A percentile compares a stretch with the other conserved stretches of the same genome.
These are phyloP conservation scores for Rhodotorula diobovata DNA, from an alignment of 768 basidiomycete genomes.

Conservation along the genomic window DNA sequence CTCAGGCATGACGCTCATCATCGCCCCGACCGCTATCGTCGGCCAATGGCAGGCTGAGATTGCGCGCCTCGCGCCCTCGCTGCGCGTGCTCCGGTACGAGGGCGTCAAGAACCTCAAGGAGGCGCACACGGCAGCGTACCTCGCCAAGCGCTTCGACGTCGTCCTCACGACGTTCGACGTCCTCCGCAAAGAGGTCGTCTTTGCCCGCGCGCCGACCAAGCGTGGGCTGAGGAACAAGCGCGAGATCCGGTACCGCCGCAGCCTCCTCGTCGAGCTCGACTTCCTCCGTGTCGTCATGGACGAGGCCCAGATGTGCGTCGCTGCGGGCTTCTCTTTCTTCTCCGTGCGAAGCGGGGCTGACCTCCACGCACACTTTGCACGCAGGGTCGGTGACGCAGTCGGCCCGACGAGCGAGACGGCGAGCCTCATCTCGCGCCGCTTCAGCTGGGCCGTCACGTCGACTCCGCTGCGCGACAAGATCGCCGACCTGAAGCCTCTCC, in stretches of 20 bases:
- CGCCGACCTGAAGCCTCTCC: constrained; percentile 47
- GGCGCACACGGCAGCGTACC: neutral
- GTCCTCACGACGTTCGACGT: constrained; percentile 42
- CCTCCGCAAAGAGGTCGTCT: constrained; percentile 34
- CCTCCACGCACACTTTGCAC: constrained; percentile 6
- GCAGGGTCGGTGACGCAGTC: constrained; percentile 34
- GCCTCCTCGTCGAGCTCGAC: constrained; percentile 40
- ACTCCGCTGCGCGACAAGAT: constrained; percentile 49
- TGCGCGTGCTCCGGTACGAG: constrained; percentile 49
- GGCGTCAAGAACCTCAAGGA: constrained; percentile 18
- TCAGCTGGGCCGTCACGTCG: constrained; percentile 48
- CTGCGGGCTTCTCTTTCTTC: constrained; percentile 27
- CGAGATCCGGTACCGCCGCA: constrained; percentile 28
- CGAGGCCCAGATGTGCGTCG: constrained; percentile 48
- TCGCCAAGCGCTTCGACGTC: constrained; percentile 36
- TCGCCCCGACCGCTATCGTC: constrained; percentile 48
- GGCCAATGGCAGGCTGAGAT: constrained; percentile 50
- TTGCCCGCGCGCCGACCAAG: constrained; percentile 39
- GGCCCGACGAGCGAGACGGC: constrained; percentile 46
- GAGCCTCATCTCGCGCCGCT: constrained; percentile 47
- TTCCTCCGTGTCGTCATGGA: constrained; percentile 48
- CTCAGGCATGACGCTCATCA: constrained; percentile 47
- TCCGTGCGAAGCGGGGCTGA: too few species aligned
- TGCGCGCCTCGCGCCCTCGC: constrained; percentile 45
- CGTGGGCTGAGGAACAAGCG: constrained; percentile 23